Percentiles rank a stretch among this genome's conserved stretches.
Evolutionary conservation across 2,329 filamentous ascomycete genomes (phyloP).

Genomic region (Arthrobotrys sinensis): DNA sequence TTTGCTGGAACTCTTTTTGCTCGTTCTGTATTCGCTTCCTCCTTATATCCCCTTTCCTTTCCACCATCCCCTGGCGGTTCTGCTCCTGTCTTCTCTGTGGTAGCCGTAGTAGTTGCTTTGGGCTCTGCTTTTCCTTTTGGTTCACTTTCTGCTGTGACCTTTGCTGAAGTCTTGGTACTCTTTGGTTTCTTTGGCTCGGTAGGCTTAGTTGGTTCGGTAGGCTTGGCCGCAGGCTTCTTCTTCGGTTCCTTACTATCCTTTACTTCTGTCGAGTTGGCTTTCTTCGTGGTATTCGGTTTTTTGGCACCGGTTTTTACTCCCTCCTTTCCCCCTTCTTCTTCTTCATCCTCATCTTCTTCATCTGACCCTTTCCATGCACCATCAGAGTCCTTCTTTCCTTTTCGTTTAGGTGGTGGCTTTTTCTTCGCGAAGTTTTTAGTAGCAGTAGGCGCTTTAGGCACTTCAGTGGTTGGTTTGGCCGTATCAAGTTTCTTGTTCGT

Average conservation of each 20-base stretch:
- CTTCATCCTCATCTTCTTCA: neutral
- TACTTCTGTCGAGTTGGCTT: too few relatives aligned
- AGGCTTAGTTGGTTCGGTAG: neutral
- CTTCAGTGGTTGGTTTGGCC: neutral
- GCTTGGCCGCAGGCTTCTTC: neutral
- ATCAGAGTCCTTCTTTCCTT: conserved; percentile 21
- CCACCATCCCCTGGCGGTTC: neutral
- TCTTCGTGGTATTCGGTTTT: neutral
- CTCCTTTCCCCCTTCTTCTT: neutral
- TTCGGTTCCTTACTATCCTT: neutral
- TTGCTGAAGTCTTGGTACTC: too few relatives aligned
- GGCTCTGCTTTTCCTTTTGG: too few relatives aligned
- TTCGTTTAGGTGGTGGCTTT: conserved; percentile 12
- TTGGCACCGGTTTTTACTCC: neutral
- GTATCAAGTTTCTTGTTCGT: neutral
- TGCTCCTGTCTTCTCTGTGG: too few relatives aligned
- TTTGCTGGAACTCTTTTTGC: neutral
- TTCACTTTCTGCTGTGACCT: too few relatives aligned
- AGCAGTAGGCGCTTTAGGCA: neutral
- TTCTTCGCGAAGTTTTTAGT: neutral
- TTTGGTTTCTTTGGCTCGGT: too few relatives aligned
- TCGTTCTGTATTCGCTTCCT: neutral
- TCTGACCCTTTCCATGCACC: conserved; percentile 16
- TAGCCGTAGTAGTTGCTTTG: too few relatives aligned
- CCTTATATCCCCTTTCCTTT: neutral